Evolutionary conservation across 2,329 filamentous ascomycete genomes (phyloP).

Genomic region (Drechslerella dactyloides): DNA sequence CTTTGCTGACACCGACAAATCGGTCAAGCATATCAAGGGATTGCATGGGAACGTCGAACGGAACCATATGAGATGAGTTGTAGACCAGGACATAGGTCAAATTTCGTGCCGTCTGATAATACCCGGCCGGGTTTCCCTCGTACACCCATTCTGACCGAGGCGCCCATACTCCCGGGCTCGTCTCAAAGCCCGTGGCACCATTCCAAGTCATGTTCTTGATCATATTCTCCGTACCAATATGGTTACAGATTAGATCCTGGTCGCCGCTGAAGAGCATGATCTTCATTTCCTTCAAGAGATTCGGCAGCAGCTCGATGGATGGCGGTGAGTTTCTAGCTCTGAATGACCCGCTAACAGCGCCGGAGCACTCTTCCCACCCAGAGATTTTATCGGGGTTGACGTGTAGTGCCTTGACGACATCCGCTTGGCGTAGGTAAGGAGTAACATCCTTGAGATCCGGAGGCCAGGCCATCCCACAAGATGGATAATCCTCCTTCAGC

Average conservation of each 20-base stretch:
- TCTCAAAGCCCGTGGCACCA: conserved; percentile 86
- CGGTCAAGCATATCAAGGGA: conserved; percentile 96
- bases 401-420: conserved; percentile 81
- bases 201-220: conserved; percentile 93
- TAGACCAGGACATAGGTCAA: conserved; percentile 94
- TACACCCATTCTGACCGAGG: conserved; percentile 95
- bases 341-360: conserved; percentile 77
- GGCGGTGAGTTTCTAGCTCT: conserved; percentile 73
- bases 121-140: conserved; percentile 82
- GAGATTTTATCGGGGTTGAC: conserved; percentile 80
- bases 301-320: conserved; percentile 75
- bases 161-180: conserved; percentile 81
- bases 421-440: conserved; percentile 81
- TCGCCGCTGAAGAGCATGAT: conserved; percentile 90
- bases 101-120: conserved; percentile 94
- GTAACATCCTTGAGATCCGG: conserved; percentile 78
- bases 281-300: conserved; percentile 75
- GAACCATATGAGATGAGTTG: conserved; percentile 97
- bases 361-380: conserved; percentile 90
- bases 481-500: conserved; percentile 76
- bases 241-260: conserved; percentile 95
- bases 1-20: conserved; percentile 92
- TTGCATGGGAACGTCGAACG: conserved; percentile 86
- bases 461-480: conserved; percentile 98
- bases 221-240: conserved; percentile 87